These are phyloP conservation scores for Neurospora tetraspora DNA, from an alignment of 495 filamentous ascomycete species.

Conservation along the genomic window DNA sequence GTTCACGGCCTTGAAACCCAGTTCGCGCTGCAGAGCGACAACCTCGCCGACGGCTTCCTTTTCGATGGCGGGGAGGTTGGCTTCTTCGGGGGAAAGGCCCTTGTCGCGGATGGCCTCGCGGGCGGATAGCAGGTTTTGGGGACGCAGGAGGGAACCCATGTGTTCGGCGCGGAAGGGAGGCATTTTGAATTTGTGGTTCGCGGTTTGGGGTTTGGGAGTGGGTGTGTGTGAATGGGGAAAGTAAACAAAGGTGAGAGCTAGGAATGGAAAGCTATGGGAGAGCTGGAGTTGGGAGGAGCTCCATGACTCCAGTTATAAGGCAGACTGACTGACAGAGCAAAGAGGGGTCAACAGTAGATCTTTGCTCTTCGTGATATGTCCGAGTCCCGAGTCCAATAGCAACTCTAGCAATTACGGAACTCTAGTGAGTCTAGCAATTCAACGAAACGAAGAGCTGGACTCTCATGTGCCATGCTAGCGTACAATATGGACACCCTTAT, in stretches of 20 bases:
- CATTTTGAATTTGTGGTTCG: slow-evolving; percentile 24
- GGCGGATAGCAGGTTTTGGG: slow-evolving; percentile 52
- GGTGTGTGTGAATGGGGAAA: background rate
- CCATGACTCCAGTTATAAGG: background rate
- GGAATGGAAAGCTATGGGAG: too few species aligned
- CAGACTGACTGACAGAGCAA: background rate
- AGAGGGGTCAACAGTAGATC: background rate
- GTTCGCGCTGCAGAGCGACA: slow-evolving; percentile 52
- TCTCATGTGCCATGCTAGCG: too few species aligned
- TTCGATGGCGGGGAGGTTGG: slow-evolving; percentile 43
- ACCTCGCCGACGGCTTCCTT: slow-evolving; percentile 58
- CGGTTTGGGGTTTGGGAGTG: background rate
- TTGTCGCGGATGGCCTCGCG: slow-evolving; percentile 50
- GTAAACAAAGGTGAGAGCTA: background rate
- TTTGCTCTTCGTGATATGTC: too few species aligned
- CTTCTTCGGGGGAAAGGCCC: slow-evolving; percentile 44
- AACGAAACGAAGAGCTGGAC: too few species aligned
- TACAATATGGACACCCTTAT: too few species aligned
- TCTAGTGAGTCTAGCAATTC: too few species aligned
- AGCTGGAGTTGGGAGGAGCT: background rate
- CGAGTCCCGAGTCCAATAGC: too few species aligned
- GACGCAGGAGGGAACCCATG: slow-evolving; percentile 71
- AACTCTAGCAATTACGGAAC: too few species aligned
- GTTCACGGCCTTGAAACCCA: slow-evolving; percentile 58
- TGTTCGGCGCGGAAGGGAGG: slow-evolving; percentile 81